These are phyloP conservation scores for Rhinocladiella mackenziei DNA, from an alignment of 2,329 filamentous ascomycete genomes.

Conservation along the genomic window DNA sequence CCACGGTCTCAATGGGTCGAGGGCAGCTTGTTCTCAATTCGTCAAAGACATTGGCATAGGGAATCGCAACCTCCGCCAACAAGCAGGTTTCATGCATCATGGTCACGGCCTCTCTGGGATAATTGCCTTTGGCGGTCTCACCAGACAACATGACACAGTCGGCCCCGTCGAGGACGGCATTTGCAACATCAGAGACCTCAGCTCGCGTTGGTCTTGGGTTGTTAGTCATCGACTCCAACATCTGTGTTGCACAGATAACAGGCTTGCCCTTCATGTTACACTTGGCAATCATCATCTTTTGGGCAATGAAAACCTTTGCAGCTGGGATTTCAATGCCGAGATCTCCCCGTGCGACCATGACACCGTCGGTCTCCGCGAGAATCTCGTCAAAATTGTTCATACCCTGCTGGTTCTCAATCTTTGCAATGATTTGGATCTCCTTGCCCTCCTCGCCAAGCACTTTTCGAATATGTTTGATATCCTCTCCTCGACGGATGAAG, in stretches of 20 bases:
- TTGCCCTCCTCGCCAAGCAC: conserved; percentile 88
- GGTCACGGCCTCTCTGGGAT: conserved; percentile 83
- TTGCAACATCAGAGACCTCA: conserved; percentile 97
- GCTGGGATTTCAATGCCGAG: conserved; percentile 98
- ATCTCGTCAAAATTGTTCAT: conserved; percentile 99
- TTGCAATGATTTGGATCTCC: conserved; percentile 98
- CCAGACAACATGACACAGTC: conserved; percentile 99
- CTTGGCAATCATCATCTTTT: conserved; percentile 99
- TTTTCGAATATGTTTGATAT: conserved; percentile 87
- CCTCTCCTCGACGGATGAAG: conserved; percentile 90
- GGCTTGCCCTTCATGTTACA: conserved; percentile 99
- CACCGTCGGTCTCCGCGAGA: conserved; percentile 90
- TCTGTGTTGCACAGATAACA: conserved; percentile 97
- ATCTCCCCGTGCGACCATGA: conserved; percentile 99
- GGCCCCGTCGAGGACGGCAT: conserved; percentile 93
- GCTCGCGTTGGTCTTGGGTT: conserved; percentile 97
- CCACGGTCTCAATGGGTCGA: conserved; percentile 79
- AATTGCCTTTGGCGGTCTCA: conserved; percentile 96
- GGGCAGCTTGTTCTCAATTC: conserved; percentile 81
- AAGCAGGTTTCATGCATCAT: conserved; percentile 99
- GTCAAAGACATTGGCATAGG: conserved; percentile 94
- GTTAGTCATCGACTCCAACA: conserved; percentile 99
- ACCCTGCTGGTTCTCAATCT: conserved; percentile 99
- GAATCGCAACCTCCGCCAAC: conserved; percentile 93
- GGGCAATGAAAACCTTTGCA: conserved; percentile 95